Base-by-base conservation (phyloP, 1,284 basidiomycete genomes). In the Puccinia polysora region DNA sequence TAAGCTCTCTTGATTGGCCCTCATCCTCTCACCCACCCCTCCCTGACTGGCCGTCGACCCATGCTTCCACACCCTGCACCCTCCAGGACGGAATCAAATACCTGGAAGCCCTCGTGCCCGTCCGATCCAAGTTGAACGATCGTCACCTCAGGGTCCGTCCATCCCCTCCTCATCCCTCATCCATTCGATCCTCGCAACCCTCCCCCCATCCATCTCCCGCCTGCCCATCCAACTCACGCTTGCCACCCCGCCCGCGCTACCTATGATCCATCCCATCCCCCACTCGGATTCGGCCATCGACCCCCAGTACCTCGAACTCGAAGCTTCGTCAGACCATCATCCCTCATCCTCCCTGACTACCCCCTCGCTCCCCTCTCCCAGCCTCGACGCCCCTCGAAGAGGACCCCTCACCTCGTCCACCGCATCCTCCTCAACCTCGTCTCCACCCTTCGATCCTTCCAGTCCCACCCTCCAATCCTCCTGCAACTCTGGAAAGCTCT, bases 21-120 rank as follows among this genome's bases (percentile, higher is more conserved):
- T 64, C 18, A 30, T 6, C 34, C 28, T 15, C 23, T n/a, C 18
- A 36, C 1, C 23, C 64, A 40, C 20, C 36, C 64, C 18, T 38
- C 23, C n/a, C 15, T 10, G 40, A 55, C 34, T 7, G n/a, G n/a
- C 18, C 25, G 34, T 30, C 53, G 10, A 30, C 7, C 2, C 20
- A 32, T n/a, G 2, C n/a, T 38, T 1, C 14, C 25, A 36, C 36
- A 25, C 10, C 20, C 34, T n/a, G 12, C 12, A 55, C 4, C 30
- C 8, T n/a, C 8, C 36, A 67, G 64, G 64, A 67, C 15, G 49
- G 20, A n/a, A 20, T 25, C 38, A 53, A 55, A 43, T 67, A 67
- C 23, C 38, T 55, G 23, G 52, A 67, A 18, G 34, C 32, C 15
- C 32, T 67, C 1, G 52, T n/a, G 1, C 64, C 64, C 32, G 38